Evolutionary conservation across 1,284 basidiomycete genomes (phyloP), one percentile per base, ranked within the genome.

Genomic region (Heterobasidion occidentale): DNA sequence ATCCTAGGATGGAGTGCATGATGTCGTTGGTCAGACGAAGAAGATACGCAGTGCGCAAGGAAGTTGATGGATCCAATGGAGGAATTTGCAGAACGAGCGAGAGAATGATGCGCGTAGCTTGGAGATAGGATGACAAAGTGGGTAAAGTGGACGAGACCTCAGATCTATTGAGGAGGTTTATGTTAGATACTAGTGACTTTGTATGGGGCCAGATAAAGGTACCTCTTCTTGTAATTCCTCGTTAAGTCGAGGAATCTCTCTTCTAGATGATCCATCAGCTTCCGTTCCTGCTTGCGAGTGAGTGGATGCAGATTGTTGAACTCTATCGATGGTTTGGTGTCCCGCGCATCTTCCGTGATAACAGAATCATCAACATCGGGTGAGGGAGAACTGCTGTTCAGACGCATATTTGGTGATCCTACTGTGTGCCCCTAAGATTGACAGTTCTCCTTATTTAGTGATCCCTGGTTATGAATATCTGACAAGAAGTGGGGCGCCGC

Each of bases 181-280:
- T 9, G 35, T 48, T n/a, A 6, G 38, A 19, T 35, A 54, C 15
- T 53, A 17, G 20, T 45, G 27, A 36, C 4, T 15, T 36, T 5
- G 15, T 44, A 14, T 2, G n/a, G 20, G 46, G 52, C 4, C 9
- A 42, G 7, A 11, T 15, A 20, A 12, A 72, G 79, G 46, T 56
- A 87, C 87, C 88, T 79, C 70, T 88, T 90, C 69, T 85, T 88
- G 71, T 76, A 87, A 42, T 80, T 78, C 20, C 85, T 71, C 27
- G 78, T 86, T 36, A 88, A 69, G 14, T 84, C 76, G 15, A 88
- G 70, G 58, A 88, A 81, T 54, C 75, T 66, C 14, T 79, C 79
- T 52, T 90, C 88, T 3, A 90, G 70, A 63, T 80, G 85, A 15
- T 79, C 77, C 8, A 84, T 69, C 0, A 87, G 70, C 57, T 78